Evolutionary conservation across 257 asterid genomes (phyloP).

Genomic region (Fraxinus anomala): DNA sequence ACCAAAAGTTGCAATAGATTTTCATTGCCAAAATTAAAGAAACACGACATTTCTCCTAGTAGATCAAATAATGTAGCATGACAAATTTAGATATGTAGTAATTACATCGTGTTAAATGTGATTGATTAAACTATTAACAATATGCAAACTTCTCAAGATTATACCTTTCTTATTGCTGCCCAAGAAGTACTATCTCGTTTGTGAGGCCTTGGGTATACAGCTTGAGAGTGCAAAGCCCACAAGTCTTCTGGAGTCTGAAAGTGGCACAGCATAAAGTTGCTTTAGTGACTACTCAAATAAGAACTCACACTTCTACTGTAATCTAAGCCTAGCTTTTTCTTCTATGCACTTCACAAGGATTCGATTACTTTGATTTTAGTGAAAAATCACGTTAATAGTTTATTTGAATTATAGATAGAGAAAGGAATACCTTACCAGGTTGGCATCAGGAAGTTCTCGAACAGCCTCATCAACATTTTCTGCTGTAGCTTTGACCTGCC

Average conservation of each 20-base stretch:
- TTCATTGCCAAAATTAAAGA: neutral
- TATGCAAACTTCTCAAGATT: conserved; percentile 6
- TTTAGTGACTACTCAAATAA: conserved; percentile 35
- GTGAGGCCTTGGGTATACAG: conserved; percentile 86
- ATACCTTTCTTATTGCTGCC: conserved; percentile 84
- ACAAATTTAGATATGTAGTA: neutral
- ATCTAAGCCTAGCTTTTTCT: conserved; percentile 16
- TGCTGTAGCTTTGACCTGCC: conserved; percentile 94
- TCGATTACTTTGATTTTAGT: conserved; percentile 18
- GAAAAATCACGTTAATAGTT: neutral
- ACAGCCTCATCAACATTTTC: conserved; percentile 94
- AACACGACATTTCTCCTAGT: neutral
- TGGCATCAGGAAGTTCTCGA: conserved; percentile 99
- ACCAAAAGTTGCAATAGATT: neutral
- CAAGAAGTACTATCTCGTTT: conserved; percentile 62
- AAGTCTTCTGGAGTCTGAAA: conserved; percentile 89
- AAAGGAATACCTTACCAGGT: conserved; percentile 93
- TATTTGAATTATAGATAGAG: conserved; percentile 35
- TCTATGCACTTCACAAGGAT: conserved; percentile 7
- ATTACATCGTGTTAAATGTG: conserved; percentile 1
- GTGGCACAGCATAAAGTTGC: conserved; percentile 25
- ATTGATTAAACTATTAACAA: neutral
- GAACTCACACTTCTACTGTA: conserved; percentile 18
- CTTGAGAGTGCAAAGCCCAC: conserved; percentile 88
- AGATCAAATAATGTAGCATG: neutral